Percentiles rank a stretch among this genome's conserved stretches.
Conservation (phyloP, 2,329 filamentous ascomycete genomes). For the Calonectria montana region DNA sequence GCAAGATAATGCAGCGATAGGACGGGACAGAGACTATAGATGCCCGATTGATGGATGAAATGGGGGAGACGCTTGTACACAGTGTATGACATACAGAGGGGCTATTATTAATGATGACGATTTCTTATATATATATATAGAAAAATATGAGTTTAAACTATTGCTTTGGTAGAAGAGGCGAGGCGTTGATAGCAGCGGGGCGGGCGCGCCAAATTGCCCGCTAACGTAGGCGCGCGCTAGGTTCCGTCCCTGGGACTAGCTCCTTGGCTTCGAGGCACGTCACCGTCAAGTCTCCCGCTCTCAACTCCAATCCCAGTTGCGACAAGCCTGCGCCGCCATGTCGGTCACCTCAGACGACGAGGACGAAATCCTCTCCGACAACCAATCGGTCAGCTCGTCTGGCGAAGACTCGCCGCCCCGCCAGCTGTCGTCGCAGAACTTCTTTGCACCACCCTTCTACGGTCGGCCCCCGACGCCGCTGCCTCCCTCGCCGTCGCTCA, state of each 20-base stretch:
- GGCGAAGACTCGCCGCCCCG: constrained; percentile 54
- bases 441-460: constrained; percentile 89
- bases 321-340: constrained; percentile 37
- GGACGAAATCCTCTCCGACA: constrained; percentile 51
- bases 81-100: constrained; percentile 40
- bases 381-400: constrained; percentile 47
- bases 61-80: constrained; percentile 33
- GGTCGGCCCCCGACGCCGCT: constrained; percentile 95
- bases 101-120: constrained; percentile 42
- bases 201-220: constrained; percentile 21
- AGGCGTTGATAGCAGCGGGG: background rate
- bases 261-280: background rate
- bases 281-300: background rate
- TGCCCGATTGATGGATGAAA: constrained; percentile 68
- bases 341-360: constrained; percentile 50
- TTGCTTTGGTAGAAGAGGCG: background rate
- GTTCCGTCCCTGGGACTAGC: background rate
- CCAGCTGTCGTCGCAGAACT: constrained; percentile 61
- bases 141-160: background rate
- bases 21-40: constrained; percentile 61
- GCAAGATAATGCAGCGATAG: constrained; percentile 60
- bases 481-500: constrained; percentile 91
- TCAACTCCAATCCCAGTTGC: background rate
- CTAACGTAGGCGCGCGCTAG: constrained; percentile 14
- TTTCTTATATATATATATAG: constrained; percentile 15